A percentile compares a stretch with the other conserved stretches of the same genome.
Evolutionary conservation across 768 basidiomycete species (phyloP).

Genomic region (Boletus sp.): DNA sequence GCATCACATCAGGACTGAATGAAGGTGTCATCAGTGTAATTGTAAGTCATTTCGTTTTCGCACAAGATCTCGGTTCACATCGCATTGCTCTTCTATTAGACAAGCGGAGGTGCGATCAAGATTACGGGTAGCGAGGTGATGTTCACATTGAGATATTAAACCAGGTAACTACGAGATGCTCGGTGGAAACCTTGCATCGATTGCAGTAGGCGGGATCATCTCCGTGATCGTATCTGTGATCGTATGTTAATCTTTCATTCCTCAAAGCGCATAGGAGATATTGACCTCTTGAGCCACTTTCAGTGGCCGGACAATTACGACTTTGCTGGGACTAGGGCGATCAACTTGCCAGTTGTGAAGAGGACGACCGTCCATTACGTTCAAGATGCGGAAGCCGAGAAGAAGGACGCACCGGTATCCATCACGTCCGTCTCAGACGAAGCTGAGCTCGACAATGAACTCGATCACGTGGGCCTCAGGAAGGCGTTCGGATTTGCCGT

Average conservation of each 20-base stretch:
- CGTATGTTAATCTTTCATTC: conserved; percentile 36
- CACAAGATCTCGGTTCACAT: neutral
- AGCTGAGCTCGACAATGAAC: conserved; percentile 47
- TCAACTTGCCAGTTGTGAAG: conserved; percentile 47
- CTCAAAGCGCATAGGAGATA: neutral
- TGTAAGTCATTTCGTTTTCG: conserved; percentile 34
- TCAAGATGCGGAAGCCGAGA: conserved; percentile 35
- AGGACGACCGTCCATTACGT: conserved; percentile 10
- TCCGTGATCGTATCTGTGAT: conserved; percentile 61
- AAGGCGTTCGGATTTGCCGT: conserved; percentile 82
- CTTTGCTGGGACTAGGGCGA: conserved; percentile 73
- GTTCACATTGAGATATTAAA: neutral
- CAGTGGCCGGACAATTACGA: conserved; percentile 82
- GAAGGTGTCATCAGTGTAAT: conserved; percentile 65
- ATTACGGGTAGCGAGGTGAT: conserved; percentile 1
- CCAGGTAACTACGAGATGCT: conserved; percentile 67
- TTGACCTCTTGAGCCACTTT: neutral
- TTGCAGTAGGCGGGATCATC: conserved; percentile 77
- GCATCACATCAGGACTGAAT: conserved; percentile 71
- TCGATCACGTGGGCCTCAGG: conserved; percentile 60
- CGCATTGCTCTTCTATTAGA: conserved; percentile 27
- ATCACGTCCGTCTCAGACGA: conserved; percentile 38
- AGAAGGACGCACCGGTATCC: conserved; percentile 32
- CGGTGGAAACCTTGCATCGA: conserved; percentile 84
- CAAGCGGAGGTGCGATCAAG: conserved; percentile 47